Evolutionary conservation across 768 basidiomycete genomes (phyloP), one percentile per base, ranked within the genome.

Genomic region (Tricholoma matsutake): DNA sequence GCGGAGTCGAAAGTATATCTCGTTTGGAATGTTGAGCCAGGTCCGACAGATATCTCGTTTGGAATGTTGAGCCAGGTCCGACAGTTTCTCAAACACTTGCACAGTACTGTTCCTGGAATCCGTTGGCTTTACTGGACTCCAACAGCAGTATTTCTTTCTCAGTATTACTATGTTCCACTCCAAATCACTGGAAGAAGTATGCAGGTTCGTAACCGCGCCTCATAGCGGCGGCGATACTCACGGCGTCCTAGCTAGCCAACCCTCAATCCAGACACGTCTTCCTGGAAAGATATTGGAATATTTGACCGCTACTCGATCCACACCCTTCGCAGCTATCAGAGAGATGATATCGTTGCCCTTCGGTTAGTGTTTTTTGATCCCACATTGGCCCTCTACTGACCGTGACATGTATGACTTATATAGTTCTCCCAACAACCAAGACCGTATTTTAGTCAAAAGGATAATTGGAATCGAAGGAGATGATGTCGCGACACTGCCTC

Each of bases 211-310:
- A 51, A 16, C 41, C 37, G n/a, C 54, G 43, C 39, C 45, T 25
- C 9, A 20, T 20, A 16, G 10, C 3, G 22, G 20, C 14, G 10
- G 11, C 49, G 2, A 54, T 32, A 20, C 54, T 56, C 51, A 56
- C 54, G 45, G 4, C 45, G 34, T 37, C 49, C 32, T 58, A 75
- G 73, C 68, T 76, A 86, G 85, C 81, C 90, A 31, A 89, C 87
- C 32, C 78, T 92, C 59, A 92, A 91, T 68, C 90, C 90, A 34
- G 84, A 91, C 68, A 78, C 80, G 4, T 91, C 88, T 1, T 53
- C 70, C 7, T 84, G 77, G 79, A 78, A 79, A 62, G 90, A 92
- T 67, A 69, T 88, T 35, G 87, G 79, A 14, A 62, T 91, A 18
- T 91, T 90, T 66, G 82, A 87, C 71, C 81, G 83, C 6, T 69